phyloP scores from a whole-genome alignment of 345 rosid species.

The Ceriops decandra region DNA sequence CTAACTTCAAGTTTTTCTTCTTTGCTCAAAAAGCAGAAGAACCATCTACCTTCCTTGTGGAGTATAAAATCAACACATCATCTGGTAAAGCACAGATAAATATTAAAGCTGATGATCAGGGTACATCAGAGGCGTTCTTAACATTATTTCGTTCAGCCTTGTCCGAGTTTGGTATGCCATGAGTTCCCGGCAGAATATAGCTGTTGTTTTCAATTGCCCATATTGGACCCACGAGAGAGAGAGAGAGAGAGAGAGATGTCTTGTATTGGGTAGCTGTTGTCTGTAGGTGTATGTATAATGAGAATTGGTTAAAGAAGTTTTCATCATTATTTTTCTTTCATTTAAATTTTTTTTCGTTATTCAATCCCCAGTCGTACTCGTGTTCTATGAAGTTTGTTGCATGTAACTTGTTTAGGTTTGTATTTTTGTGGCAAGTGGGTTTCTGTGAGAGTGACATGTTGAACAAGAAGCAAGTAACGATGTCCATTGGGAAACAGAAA shows the following conservation, averaged over 20 bases:
- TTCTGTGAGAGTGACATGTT: too few relatives aligned
- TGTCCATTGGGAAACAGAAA: too few relatives aligned
- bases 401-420: too few relatives aligned
- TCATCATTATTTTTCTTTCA: neutral
- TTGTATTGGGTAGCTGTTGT: constrained; percentile 15
- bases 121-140: constrained; percentile 55
- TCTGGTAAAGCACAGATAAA: constrained; percentile 67
- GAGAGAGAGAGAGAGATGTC: neutral
- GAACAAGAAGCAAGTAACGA: too few relatives aligned
- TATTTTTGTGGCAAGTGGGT: too few relatives aligned
- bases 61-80: constrained; percentile 80
- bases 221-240: neutral
- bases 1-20: constrained; percentile 92
- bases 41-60: constrained; percentile 58
- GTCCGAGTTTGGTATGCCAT: constrained; percentile 53
- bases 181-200: constrained; percentile 8
- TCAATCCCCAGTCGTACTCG: too few relatives aligned
- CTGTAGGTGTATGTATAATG: constrained; percentile 27
- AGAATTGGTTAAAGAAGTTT: neutral
- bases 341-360: too few relatives aligned
- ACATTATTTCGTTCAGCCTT: constrained; percentile 56
- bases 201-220: neutral
- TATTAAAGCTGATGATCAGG: constrained; percentile 84
- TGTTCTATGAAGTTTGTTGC: too few relatives aligned
- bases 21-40: constrained; percentile 82